Evolutionary conservation across 129 eudicot genomes (phyloP).

Genomic region (Scalesia atractyloides): DNA sequence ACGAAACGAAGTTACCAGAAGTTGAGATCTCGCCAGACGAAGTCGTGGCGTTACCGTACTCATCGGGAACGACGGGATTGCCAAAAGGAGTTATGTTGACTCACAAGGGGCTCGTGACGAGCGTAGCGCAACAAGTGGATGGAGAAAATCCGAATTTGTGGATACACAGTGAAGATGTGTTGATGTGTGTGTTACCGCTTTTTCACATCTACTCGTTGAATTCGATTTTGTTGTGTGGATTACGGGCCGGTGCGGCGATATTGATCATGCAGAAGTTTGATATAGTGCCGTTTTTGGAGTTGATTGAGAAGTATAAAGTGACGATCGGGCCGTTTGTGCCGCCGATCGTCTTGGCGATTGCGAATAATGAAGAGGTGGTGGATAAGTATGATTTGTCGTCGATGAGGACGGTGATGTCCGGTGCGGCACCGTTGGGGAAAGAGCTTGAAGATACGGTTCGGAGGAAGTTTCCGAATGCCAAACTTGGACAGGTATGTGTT

Average conservation of each 20-base stretch:
- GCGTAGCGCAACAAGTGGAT: conserved; percentile 93
- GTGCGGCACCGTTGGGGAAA: conserved; percentile 95
- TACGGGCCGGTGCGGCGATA: conserved; percentile 85
- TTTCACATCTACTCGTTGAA: conserved; percentile 86
- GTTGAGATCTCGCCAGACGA: conserved; percentile 66
- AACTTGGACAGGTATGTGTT: conserved; percentile 87
- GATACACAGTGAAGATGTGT: conserved; percentile 73
- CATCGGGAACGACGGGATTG: conserved; percentile 91
- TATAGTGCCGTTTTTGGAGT: conserved; percentile 61
- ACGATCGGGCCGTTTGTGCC: conserved; percentile 93
- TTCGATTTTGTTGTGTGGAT: conserved; percentile 70
- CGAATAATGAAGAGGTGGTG: conserved; percentile 59
- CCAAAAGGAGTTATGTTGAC: conserved; percentile 98
- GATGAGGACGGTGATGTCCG: conserved; percentile 76
- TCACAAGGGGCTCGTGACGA: conserved; percentile 88
- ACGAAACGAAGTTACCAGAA: conserved; percentile 56
- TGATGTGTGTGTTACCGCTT: conserved; percentile 75
- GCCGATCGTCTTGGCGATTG: conserved; percentile 84
- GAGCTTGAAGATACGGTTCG: conserved; percentile 88
- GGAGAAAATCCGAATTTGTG: conserved; percentile 88
- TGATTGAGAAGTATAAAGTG: conserved; percentile 69
- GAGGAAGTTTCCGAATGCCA: conserved; percentile 78
- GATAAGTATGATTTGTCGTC: conserved; percentile 73
- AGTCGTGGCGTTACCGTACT: conserved; percentile 88
- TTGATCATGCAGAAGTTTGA: conserved; percentile 87